phyloP scores from a whole-genome alignment of 1,139 yeast species.

The Yamadazyma dushanensis region DNA sequence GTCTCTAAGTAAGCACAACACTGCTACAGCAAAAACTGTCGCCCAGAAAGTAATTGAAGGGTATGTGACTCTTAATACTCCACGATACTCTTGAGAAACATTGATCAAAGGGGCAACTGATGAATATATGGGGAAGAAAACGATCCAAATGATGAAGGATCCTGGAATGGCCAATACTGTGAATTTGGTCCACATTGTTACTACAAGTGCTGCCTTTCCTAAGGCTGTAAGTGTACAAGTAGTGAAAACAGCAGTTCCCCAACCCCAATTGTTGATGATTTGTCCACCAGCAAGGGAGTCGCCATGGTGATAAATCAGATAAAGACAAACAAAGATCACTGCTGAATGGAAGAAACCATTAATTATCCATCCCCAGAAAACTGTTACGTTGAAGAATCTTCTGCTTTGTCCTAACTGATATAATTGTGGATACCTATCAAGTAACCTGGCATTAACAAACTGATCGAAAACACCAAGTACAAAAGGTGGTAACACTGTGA shows the following conservation, averaged over 20 bases:
- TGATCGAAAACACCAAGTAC: slow-evolving; percentile 97
- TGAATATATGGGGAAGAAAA: slow-evolving; percentile 85
- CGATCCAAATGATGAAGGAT: slow-evolving; percentile 79
- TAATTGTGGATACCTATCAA: slow-evolving; percentile 89
- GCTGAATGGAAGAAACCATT: slow-evolving; percentile 96
- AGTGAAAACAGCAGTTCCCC: slow-evolving; percentile 92
- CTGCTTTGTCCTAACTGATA: slow-evolving; percentile 90
- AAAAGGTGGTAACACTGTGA: slow-evolving; percentile 94
- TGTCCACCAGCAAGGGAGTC: slow-evolving; percentile 66
- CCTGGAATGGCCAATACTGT: slow-evolving; percentile 94
- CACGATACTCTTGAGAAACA: slow-evolving; percentile 82
- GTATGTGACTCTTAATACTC: slow-evolving; percentile 74
- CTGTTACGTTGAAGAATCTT: slow-evolving; percentile 82
- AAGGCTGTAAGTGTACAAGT: slow-evolving; percentile 85
- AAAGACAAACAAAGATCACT: slow-evolving; percentile 72
- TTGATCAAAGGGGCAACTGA: slow-evolving; percentile 79
- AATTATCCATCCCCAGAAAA: slow-evolving; percentile 96
- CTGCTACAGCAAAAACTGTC: slow-evolving; percentile 70
- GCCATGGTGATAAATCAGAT: slow-evolving; percentile 68
- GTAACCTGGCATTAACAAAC: slow-evolving; percentile 84
- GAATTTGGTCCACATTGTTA: slow-evolving; percentile 93
- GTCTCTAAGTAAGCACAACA: slow-evolving; percentile 80
- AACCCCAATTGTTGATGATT: slow-evolving; percentile 88
- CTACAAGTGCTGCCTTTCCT: slow-evolving; percentile 92
- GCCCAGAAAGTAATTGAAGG: slow-evolving; percentile 87